A percentile compares a stretch with the other conserved stretches of the same genome.
Conservation (phyloP, 768 basidiomycete species). For the Amanita rimosa region DNA sequence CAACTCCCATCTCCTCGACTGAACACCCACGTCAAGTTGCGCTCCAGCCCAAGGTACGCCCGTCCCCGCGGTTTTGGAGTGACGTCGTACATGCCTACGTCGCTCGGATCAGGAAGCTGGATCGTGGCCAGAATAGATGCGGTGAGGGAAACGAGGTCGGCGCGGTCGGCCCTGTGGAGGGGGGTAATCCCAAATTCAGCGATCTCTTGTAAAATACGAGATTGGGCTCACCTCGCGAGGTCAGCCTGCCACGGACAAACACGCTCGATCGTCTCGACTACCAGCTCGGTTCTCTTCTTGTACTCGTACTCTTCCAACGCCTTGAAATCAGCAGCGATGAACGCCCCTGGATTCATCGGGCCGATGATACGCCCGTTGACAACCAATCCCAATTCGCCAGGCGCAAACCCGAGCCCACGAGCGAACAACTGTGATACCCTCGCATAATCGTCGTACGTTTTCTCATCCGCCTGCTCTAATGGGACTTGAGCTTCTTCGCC, state of each 20-base stretch:
- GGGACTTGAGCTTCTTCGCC: constrained; percentile 24
- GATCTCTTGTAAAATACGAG: background rate
- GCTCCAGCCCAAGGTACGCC: constrained; percentile 49
- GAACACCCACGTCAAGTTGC: constrained; percentile 44
- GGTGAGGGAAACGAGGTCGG: constrained; percentile 51
- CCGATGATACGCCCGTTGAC: constrained; percentile 86
- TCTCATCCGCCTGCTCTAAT: constrained; percentile 21
- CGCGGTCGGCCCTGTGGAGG: constrained; percentile 35
- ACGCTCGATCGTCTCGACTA: constrained; percentile 52
- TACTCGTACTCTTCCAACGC: constrained; percentile 68
- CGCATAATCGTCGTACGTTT: constrained; percentile 30
- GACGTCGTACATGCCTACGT: constrained; percentile 60
- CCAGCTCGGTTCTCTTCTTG: constrained; percentile 54
- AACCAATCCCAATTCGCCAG: constrained; percentile 54
- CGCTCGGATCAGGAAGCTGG: constrained; percentile 63
- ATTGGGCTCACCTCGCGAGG: constrained; percentile 29
- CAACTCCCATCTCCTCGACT: too few species aligned
- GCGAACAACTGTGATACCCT: constrained; percentile 35
- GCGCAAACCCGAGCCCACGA: constrained; percentile 43
- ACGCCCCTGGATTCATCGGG: constrained; percentile 48
- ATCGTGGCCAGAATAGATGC: constrained; percentile 66
- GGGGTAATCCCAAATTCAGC: background rate
- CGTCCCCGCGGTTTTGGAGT: constrained; percentile 46
- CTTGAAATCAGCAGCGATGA: constrained; percentile 61
- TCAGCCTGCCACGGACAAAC: constrained; percentile 28